phyloP scores from a whole-genome alignment of 2,329 filamentous ascomycete species.

The Botrytis tulipae region DNA sequence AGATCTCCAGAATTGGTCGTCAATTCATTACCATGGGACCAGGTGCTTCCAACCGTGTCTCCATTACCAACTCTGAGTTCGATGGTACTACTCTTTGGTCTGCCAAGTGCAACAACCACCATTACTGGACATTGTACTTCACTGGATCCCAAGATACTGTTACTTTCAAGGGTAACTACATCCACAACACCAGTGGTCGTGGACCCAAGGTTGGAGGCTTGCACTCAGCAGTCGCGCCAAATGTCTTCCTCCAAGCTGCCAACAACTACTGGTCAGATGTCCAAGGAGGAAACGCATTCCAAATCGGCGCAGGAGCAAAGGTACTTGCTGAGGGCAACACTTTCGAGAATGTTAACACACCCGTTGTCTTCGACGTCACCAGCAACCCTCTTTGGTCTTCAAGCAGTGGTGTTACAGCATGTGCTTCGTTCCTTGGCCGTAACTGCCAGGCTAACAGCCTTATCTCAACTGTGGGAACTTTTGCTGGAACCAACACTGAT shows the following conservation, averaged over 20 bases:
- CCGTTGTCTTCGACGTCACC: neutral
- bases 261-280: neutral
- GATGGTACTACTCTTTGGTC: conserved; percentile 7
- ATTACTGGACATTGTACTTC: conserved; percentile 30
- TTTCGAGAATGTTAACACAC: neutral
- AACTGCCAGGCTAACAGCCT: neutral
- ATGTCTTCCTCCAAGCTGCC: neutral
- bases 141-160: conserved; percentile 43
- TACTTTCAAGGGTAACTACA: conserved; percentile 46
- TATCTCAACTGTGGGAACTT: neutral
- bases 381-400: neutral
- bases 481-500: neutral
- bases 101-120: neutral
- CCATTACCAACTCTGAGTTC: conserved; percentile 43
- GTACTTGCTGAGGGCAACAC: conserved; percentile 3
- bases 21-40: conserved; percentile 43
- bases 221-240: neutral
- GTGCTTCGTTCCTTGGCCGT: neutral
- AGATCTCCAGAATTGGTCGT: conserved; percentile 43
- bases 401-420: neutral
- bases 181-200: conserved; percentile 46
- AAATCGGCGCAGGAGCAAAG: neutral
- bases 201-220: conserved; percentile 43
- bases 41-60: conserved; percentile 40
- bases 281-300: neutral